These are phyloP conservation scores for Elasticomyces elasticus DNA, from an alignment of 495 filamentous ascomycete genomes.

Conservation along the genomic window DNA sequence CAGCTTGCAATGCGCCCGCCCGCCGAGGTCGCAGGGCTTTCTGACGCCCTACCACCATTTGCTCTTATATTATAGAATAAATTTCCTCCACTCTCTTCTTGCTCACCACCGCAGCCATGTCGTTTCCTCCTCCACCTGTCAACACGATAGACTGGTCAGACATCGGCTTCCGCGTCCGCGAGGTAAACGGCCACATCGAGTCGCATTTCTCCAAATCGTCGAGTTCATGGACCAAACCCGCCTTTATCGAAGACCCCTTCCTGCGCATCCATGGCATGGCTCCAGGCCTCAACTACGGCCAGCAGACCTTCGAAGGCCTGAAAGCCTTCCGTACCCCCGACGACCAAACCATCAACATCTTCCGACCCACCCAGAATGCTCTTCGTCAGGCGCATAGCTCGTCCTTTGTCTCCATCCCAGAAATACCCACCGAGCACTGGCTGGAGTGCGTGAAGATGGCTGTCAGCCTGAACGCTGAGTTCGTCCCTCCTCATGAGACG, in stretches of 20 bases:
- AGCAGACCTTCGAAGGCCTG: conserved; percentile 33
- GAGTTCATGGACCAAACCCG: conserved; percentile 33
- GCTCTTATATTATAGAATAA: not conserved
- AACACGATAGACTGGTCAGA: conserved; percentile 85
- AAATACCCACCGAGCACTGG: conserved; percentile 34
- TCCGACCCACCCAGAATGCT: conserved; percentile 34
- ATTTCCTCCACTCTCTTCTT: not conserved
- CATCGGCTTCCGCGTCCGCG: conserved; percentile 81
- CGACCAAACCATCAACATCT: conserved; percentile 33
- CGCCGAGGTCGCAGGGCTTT: too few species aligned
- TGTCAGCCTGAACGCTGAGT: conserved; percentile 35
- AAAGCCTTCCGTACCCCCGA: conserved; percentile 33
- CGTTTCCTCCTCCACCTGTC: conserved; percentile 74
- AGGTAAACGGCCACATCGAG: conserved; percentile 48
- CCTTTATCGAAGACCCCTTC: conserved; percentile 36
- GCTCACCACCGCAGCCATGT: conserved; percentile 19
- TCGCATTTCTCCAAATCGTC: conserved; percentile 30
- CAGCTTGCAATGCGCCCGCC: too few species aligned
- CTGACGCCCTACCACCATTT: too few species aligned
- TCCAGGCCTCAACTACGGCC: conserved; percentile 40
- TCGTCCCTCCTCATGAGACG: conserved; percentile 35
- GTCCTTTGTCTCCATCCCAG: conserved; percentile 33
- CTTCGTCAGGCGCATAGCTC: conserved; percentile 30
- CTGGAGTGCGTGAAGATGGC: conserved; percentile 31
- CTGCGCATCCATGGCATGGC: conserved; percentile 37